A percentile compares a stretch with the other conserved stretches of the same genome.
These are phyloP conservation scores for Apiospora aurea DNA, from an alignment of 2,329 filamentous ascomycete species.

Conservation along the genomic window DNA sequence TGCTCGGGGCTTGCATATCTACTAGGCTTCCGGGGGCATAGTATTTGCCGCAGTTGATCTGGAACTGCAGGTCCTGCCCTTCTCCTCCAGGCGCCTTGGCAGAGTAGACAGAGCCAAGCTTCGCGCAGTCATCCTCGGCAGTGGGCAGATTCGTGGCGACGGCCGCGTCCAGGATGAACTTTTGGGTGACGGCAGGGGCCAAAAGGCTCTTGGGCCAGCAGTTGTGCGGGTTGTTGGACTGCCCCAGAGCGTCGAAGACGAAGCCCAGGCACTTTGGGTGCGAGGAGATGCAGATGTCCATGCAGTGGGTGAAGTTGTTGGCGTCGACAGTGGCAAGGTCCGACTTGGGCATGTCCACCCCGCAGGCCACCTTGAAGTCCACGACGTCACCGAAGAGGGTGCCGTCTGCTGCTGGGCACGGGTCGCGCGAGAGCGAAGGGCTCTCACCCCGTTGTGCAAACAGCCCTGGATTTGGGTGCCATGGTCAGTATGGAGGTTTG, in stretches of 20 bases:
- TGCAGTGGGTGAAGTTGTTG: conserved; percentile 14
- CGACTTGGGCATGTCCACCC: background rate
- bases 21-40: background rate
- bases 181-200: conserved; percentile 1
- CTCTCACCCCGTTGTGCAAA: background rate
- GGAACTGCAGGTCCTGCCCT: background rate
- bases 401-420: conserved; percentile 10
- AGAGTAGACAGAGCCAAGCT: background rate
- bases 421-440: background rate
- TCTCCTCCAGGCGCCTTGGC: background rate
- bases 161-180: background rate
- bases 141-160: background rate
- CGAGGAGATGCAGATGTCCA: conserved; percentile 11
- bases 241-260: background rate
- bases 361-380: conserved; percentile 11
- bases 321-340: background rate
- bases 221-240: background rate
- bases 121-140: background rate
- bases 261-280: background rate
- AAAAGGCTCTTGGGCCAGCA: background rate
- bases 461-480: background rate
- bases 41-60: background rate
- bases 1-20: background rate
- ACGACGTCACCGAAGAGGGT: background rate
- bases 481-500: background rate